phyloP scores from a whole-genome alignment of 768 basidiomycete genomes.

The Leccinum truebloodii region DNA sequence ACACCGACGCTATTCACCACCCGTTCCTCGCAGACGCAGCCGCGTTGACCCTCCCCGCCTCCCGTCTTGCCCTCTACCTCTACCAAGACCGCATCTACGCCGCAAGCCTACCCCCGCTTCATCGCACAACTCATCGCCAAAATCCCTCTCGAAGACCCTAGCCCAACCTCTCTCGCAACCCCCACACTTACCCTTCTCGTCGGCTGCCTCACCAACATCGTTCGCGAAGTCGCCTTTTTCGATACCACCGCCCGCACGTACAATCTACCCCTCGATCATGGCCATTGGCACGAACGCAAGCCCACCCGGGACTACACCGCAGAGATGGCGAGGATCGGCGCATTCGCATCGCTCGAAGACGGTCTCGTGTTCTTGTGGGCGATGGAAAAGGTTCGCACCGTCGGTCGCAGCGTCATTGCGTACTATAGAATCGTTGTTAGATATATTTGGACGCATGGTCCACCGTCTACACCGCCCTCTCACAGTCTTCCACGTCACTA shows the following conservation, averaged over 20 bases:
- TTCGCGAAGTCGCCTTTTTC: constrained; percentile 63
- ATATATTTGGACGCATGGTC: constrained; percentile 73
- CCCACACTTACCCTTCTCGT: constrained; percentile 47
- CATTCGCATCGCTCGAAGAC: constrained; percentile 51
- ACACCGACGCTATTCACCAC: constrained; percentile 52
- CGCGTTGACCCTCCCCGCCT: constrained; percentile 45
- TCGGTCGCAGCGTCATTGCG: no score
- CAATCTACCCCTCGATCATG: constrained; percentile 42
- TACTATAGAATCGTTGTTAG: constrained; percentile 34
- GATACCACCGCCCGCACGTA: constrained; percentile 46
- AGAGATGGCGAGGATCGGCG: constrained; percentile 60
- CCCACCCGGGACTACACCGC: constrained; percentile 71
- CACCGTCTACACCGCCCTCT: constrained; percentile 36
- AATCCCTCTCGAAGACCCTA: constrained; percentile 44
- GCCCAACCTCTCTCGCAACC: constrained; percentile 24
- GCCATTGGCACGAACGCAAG: constrained; percentile 51
- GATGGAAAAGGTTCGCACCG: constrained; percentile 63
- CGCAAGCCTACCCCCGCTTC: constrained; percentile 72
- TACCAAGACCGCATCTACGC: constrained; percentile 77
- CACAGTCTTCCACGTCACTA: background rate
- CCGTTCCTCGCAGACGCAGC: constrained; percentile 63
- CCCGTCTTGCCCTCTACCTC: constrained; percentile 60
- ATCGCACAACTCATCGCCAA: constrained; percentile 63
- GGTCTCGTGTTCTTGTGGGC: constrained; percentile 76
- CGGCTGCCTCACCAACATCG: constrained; percentile 56